These are phyloP conservation scores for Quercus lobata DNA, from an alignment of 331 rosid genomes.

Conservation along the genomic window DNA sequence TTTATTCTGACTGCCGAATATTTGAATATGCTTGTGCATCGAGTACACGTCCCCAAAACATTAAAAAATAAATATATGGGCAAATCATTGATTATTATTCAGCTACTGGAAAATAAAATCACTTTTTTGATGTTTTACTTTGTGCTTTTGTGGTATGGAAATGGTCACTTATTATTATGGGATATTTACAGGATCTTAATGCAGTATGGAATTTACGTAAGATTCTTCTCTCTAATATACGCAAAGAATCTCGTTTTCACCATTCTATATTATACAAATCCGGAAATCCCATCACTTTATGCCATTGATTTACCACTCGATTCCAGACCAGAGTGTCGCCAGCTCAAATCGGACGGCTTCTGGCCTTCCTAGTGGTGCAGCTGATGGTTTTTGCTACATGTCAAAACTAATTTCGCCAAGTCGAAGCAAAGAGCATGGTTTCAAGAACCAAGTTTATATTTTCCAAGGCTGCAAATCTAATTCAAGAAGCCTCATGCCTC, in stretches of 20 bases:
- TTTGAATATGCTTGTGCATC: background rate
- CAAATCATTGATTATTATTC: background rate
- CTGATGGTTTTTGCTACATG: background rate
- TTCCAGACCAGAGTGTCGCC: no score
- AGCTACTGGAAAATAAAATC: background rate
- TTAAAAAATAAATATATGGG: background rate
- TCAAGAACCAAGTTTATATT: background rate
- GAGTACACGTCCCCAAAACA: background rate
- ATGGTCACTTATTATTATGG: no score
- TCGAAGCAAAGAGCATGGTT: background rate
- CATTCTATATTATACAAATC: no score
- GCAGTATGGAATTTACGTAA: no score
- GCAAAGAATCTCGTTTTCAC: no score
- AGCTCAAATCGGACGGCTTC: background rate
- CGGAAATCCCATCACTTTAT: no score
- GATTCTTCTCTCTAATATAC: no score
- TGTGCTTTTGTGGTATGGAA: background rate
- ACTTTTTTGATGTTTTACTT: background rate
- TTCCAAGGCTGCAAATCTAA: background rate
- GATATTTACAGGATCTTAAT: no score
- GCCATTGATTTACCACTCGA: no score
- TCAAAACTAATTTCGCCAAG: background rate
- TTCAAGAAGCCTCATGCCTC: no score
- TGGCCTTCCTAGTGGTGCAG: background rate
- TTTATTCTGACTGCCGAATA: no score